Conservation (phyloP, 371 early-diverging fungal genomes). For the Rhizomucor pusillus region DNA sequence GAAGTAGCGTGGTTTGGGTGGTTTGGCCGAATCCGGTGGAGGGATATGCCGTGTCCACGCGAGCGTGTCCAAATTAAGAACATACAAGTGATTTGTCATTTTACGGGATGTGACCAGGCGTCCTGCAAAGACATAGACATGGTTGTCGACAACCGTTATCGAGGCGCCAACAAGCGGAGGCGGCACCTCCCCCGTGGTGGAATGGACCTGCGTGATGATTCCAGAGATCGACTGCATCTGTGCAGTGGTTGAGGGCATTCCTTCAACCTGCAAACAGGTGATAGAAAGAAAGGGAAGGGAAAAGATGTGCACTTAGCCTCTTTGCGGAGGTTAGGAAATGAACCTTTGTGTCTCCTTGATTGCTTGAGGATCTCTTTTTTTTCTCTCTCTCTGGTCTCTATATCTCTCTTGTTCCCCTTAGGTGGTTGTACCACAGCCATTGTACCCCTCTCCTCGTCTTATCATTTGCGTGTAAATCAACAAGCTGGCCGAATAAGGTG, state of each 20-base stretch:
- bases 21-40: slow-evolving; percentile 35
- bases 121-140: slow-evolving; percentile 76
- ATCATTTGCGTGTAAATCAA: no score
- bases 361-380: no score
- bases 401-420: no score
- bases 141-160: slow-evolving; percentile 65
- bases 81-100: slow-evolving; percentile 73
- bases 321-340: no score
- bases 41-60: slow-evolving; percentile 60
- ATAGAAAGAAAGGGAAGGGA: no score
- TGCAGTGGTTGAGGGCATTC: slow-evolving; percentile 18
- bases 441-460: no score
- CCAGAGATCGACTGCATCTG: slow-evolving; percentile 60
- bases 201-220: slow-evolving; percentile 58
- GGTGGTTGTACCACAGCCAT: no score
- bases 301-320: no score
- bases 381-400: no score
- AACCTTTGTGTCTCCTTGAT: no score
- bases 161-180: slow-evolving; percentile 79
- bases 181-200: slow-evolving; percentile 74
- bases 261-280: no score
- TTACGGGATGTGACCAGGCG: slow-evolving; percentile 63
- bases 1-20: slow-evolving; percentile 70
- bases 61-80: slow-evolving; percentile 62
- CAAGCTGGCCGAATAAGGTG: no score